Evolutionary conservation across 1,284 basidiomycete species (phyloP), one percentile per base, ranked within the genome.

Genomic region (Austroboletus niveus): DNA sequence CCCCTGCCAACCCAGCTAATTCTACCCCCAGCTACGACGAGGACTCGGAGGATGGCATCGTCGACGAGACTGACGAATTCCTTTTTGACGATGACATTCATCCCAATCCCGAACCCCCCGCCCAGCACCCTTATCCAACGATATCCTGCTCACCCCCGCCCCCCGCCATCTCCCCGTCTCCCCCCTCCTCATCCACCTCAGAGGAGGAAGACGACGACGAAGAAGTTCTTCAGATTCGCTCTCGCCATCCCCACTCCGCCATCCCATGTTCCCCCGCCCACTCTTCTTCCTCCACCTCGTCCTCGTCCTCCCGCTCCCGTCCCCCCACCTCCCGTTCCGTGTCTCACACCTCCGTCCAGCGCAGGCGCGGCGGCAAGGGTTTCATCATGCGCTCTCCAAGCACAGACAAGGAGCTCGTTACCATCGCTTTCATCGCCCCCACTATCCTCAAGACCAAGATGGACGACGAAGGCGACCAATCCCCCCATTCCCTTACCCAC

Each of bases 391-490:
- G 72, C 35, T 69, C 73, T 11, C 53, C 63, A 15, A 75, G 73
- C 31, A 62, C 69, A 15, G 76, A 80, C 39, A 75, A 78, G 40
- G 82, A 85, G 42, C 80, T 87, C 52, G 78, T 92, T 56, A 96
- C 94, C 6, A 99, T 98, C 57, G 94, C 94, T 12, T 89, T 93
- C 43, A 95, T 99, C 57, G 89, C 94, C 0, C 96, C 96, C 1
- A 95, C 96, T 1, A 81, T 92, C 42, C 79, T 99, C 60, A 99
- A 98, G 76, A 92, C 90, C 0, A 78, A 76, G 29, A 69, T 76
- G 4, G 78, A 75, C 9, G 77, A 81, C 49, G 72, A 76, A 8
- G 60, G 61, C 24, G 49, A 76, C 31, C 55, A 60, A 20, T 49
- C 54, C 5, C 39, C 55, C 12, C 48, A 49, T 29, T 32, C 60